Evolutionary conservation across 2,329 filamentous ascomycete species (phyloP), one percentile per base, ranked within the genome.

Genomic region (Gnomoniopsis sp.): DNA sequence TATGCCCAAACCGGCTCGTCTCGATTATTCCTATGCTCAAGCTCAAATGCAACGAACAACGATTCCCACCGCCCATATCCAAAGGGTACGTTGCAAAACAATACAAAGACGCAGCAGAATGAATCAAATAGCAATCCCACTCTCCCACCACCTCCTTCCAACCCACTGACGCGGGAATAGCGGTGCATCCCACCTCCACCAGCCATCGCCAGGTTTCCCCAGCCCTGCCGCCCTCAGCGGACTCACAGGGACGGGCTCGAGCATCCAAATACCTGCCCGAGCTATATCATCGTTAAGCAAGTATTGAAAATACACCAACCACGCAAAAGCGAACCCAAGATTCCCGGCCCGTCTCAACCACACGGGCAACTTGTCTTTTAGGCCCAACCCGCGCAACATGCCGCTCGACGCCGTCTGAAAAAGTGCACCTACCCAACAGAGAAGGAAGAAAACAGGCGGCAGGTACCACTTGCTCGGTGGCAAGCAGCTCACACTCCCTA

Each of bases 231-330:
- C 83, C 26, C 91, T 79, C n/a, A 92, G 68, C 1, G 81, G 68
- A 55, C 90, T 96, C 10, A 93, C 64, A 0, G 92, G 91, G n/a
- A 96, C 74, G 0, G 91, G 91, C 71, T 97, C 91, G 62, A 86
- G 85, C 15, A 96, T 72, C 89, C 90, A 96, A 0, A 96, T 67
- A 0, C 90, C 91, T 1, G 85, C 82, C 12, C 81, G 78, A 0
- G 87, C 82, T 69, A 96, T 86, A 67, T 97, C 93, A 68, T 96
- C 85, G 12, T 86, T 77, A n/a, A 96, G 78, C 38, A 86, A 70
- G 44, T 78, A 78, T 1, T 82, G 82, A 0, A 90, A 93, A 17
- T 77, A 70, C 56, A 86, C 83, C 60, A 96, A 74, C 90, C 91
- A 97, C 0, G 70, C 65, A 6, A 86, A 63, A 1, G 86, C 81